A percentile compares a stretch with the other conserved stretches of the same genome.
phyloP scores from a whole-genome alignment of 1,284 basidiomycete genomes.

The Ganoderma sinense region DNA sequence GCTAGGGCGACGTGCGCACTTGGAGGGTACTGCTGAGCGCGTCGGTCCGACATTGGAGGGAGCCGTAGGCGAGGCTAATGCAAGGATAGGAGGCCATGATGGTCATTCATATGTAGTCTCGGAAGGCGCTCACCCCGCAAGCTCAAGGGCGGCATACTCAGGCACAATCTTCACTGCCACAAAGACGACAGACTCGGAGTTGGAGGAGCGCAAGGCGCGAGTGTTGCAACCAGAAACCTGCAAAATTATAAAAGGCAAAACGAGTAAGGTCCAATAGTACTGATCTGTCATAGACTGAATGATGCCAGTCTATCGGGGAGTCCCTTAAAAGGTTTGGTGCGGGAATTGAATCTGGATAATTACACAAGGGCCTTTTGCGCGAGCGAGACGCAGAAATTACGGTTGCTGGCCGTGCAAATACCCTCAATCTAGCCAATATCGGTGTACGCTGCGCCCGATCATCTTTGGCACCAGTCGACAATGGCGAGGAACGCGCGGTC shows the following conservation, averaged over 20 bases:
- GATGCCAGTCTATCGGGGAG: conserved; percentile 34
- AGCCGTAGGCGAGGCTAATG: conserved; percentile 32
- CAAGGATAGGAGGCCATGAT: conserved; percentile 29
- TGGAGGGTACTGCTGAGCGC: conserved; percentile 37
- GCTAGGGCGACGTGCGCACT: conserved; percentile 36
- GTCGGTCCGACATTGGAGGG: conserved; percentile 43
- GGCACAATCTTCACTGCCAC: conserved; percentile 46
- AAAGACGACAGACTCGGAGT: conserved; percentile 34
- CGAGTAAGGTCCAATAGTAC: conserved; percentile 33
- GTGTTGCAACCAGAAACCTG: conserved; percentile 20
- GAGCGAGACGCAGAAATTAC: conserved; percentile 25
- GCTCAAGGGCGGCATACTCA: conserved; percentile 27
- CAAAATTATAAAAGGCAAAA: conserved; percentile 29
- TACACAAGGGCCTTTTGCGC: conserved; percentile 17
- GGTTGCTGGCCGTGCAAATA: conserved; percentile 26
- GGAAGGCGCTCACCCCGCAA: conserved; percentile 33
- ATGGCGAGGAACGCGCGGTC: conserved; percentile 36
- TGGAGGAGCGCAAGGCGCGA: conserved; percentile 19
- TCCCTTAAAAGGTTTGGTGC: conserved; percentile 31
- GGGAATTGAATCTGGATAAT: conserved; percentile 22
- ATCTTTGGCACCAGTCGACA: conserved; percentile 27
- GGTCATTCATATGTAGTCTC: conserved; percentile 42
- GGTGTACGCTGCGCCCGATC: conserved; percentile 31
- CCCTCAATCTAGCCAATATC: conserved; percentile 37
- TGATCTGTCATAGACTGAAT: conserved; percentile 38